Base-by-base conservation (phyloP, 2,329 filamentous ascomycete species). In the Hypoxylon sp. region DNA sequence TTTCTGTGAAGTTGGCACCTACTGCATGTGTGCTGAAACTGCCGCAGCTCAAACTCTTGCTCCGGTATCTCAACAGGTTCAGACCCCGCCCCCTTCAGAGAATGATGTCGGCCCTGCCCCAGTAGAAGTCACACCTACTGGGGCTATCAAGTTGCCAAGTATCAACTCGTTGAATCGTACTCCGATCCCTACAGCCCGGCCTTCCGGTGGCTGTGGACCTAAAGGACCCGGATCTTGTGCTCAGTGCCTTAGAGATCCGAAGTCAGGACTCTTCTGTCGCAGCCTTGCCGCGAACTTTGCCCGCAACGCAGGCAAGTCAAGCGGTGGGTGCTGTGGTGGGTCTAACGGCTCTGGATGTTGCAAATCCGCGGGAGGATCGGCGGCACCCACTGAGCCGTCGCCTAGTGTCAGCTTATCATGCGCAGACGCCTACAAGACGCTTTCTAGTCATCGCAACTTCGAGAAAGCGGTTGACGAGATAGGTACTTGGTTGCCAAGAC, bases 181-280 rank as follows among this genome's bases (percentile, higher is more conserved):
- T 63, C 76, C 74, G 54, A 76, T 70, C 63, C 74, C 68, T 19
- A 31, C 66, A 5, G 55, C 63, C 26, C 69, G 67, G 22, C 68
- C 76, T 31, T 63, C 78, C 1, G 76, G 80, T 29, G 81, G 84
- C 35, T 90, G 87, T 65, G 87, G 91, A 26, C 84, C 87, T 39
- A 91, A 91, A 59, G 92, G 92, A 0, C 93, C 93, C 0, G 93
- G 93, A 9, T 92, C 91, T 14, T 96, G 93, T 76, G 87, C 91
- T 3, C 92, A 95, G 80, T 96, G 93, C 77, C 86, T 91, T 66
- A 84, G 88, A 1, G 92, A 95, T 76, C 92, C 93, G 17, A 91
- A 91, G 76, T 93, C 92, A 2, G 93, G 92, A 1, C 87, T 94
- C 39, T 96, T 96, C 83, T 96, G 93, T 80, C 91, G 93, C 69